These are phyloP conservation scores for Piedraia hortae DNA, from an alignment of 2,329 filamentous ascomycete species.

Conservation along the genomic window DNA sequence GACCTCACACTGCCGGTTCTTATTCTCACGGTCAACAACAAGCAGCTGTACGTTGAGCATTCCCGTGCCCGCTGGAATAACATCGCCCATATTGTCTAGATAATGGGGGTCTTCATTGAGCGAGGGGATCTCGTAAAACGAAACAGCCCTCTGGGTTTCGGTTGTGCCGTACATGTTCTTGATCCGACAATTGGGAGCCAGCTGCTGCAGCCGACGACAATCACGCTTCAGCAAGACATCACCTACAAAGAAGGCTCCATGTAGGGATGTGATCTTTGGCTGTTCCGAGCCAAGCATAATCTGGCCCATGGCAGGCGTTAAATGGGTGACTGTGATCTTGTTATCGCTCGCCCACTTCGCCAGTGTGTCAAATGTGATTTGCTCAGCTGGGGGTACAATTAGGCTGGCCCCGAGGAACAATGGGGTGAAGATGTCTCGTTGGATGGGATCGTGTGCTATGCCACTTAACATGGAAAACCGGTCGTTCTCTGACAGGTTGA, in stretches of 20 bases:
- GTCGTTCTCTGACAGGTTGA: conserved; percentile 42
- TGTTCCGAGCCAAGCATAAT: conserved; percentile 72
- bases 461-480: conserved; percentile 63
- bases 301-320: conserved; percentile 91
- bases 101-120: conserved; percentile 33
- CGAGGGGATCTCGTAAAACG: conserved; percentile 53
- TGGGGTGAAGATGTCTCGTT: conserved; percentile 63
- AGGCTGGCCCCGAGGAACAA: conserved; percentile 62
- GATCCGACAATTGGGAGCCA: conserved; percentile 49
- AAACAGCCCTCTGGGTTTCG: conserved; percentile 56
- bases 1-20: conserved; percentile 42
- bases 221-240: conserved; percentile 71
- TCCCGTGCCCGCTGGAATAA: conserved; percentile 57
- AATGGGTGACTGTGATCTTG: conserved; percentile 50
- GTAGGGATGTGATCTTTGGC: conserved; percentile 30
- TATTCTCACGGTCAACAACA: conserved; percentile 44
- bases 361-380: conserved; percentile 64
- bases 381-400: conserved; percentile 50
- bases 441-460: conserved; percentile 44
- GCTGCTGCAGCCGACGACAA: conserved; percentile 43
- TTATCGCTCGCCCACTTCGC: conserved; percentile 68
- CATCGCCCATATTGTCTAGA: conserved; percentile 39
- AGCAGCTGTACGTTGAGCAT: conserved; percentile 78
- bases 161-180: conserved; percentile 78
- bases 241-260: conserved; percentile 69